Conservation (phyloP, 2,329 filamentous ascomycete genomes). For the Pseudocercospora macadamiae region DNA sequence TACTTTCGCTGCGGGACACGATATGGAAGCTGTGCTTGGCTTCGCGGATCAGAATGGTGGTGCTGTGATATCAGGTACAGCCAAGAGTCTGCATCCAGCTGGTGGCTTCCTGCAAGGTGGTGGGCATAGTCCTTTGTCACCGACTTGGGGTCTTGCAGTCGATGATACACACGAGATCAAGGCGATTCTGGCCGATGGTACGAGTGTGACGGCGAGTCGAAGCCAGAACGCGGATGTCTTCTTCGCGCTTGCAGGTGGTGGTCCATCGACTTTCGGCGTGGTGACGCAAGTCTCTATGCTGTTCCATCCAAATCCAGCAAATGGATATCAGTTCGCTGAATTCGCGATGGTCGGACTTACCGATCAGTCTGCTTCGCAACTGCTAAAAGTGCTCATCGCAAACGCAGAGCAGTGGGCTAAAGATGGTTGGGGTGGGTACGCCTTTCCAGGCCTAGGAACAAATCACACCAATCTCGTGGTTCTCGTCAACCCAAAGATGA, state of each 20-base stretch:
- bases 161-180: constrained; percentile 29
- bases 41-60: background rate
- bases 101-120: constrained; percentile 29
- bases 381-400: constrained; percentile 12
- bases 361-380: background rate
- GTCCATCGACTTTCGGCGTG: constrained; percentile 43
- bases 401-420: constrained; percentile 15
- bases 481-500: constrained; percentile 14
- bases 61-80: background rate
- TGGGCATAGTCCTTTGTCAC: constrained; percentile 27
- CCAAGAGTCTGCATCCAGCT: constrained; percentile 3
- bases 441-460: constrained; percentile 4
- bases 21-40: background rate
- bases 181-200: constrained; percentile 27
- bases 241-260: constrained; percentile 55
- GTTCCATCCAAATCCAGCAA: background rate
- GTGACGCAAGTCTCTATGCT: constrained; percentile 6
- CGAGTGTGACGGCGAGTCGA: constrained; percentile 27
- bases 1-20: background rate
- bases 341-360: constrained; percentile 1
- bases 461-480: constrained; percentile 8
- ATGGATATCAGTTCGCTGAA: constrained; percentile 9
- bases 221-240: constrained; percentile 53
- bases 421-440: constrained; percentile 20
- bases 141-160: constrained; percentile 28